Evolutionary conservation across 2,329 filamentous ascomycete genomes (phyloP).

Genomic region (Colletotrichum sp.): DNA sequence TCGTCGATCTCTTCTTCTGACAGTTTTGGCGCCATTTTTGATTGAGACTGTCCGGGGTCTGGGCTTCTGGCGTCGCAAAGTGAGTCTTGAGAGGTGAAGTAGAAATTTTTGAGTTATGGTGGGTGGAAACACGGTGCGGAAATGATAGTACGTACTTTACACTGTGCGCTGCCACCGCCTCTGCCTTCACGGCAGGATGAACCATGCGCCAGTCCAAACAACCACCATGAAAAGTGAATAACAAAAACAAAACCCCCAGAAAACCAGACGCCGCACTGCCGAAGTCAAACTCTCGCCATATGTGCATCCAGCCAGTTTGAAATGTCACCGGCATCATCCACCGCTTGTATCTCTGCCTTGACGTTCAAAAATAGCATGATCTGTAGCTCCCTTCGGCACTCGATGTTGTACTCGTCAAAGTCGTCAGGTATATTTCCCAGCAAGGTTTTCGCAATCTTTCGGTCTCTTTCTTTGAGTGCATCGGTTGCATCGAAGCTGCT

Average conservation of each 20-base stretch:
- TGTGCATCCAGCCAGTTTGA: conserved; percentile 54
- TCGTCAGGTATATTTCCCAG: conserved; percentile 37
- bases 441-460: conserved; percentile 64
- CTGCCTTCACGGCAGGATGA: background rate
- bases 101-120: conserved; percentile 21
- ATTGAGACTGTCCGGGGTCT: background rate
- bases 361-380: conserved; percentile 75
- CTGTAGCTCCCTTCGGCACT: conserved; percentile 65
- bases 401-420: conserved; percentile 31
- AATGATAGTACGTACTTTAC: background rate
- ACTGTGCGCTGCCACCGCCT: background rate
- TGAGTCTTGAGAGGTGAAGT: background rate
- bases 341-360: conserved; percentile 79
- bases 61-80: background rate
- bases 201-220: background rate
- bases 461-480: conserved; percentile 59
- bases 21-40: conserved; percentile 56
- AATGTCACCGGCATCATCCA: conserved; percentile 62
- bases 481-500: background rate
- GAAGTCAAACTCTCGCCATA: conserved; percentile 26
- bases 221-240: background rate
- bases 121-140: conserved; percentile 21
- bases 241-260: background rate
- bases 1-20: conserved; percentile 88
- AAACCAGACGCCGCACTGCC: too few relatives aligned